Evolutionary conservation across 768 basidiomycete species (phyloP).

Genomic region (Hypholoma sublateritium): DNA sequence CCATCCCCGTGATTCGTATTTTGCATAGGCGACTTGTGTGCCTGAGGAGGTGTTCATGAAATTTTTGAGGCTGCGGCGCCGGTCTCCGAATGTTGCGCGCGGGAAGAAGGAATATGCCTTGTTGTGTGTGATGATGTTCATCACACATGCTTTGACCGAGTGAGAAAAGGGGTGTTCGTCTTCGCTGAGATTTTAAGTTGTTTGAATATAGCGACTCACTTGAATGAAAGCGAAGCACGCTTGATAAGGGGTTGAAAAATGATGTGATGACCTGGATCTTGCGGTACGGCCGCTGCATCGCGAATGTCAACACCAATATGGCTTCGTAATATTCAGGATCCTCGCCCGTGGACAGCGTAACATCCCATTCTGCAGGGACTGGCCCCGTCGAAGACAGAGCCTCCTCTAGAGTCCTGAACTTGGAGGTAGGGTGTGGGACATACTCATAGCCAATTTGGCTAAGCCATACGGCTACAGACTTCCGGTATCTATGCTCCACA

Average conservation of each 20-base stretch:
- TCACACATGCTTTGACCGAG: constrained; percentile 12
- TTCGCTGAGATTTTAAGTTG: too few species aligned
- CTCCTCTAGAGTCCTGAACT: too few species aligned
- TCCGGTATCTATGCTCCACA: too few species aligned
- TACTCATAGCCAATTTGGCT: too few species aligned
- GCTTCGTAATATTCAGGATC: not conserved
- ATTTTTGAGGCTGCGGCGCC: not conserved
- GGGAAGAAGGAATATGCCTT: constrained; percentile 43
- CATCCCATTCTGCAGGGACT: too few species aligned
- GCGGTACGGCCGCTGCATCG: constrained; percentile 16
- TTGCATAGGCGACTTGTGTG: constrained; percentile 17
- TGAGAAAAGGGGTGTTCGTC: too few species aligned
- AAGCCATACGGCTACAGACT: too few species aligned
- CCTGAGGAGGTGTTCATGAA: not conserved
- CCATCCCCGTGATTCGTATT: constrained; percentile 41
- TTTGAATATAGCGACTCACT: too few species aligned
- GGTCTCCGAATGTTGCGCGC: constrained; percentile 33
- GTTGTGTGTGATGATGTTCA: constrained; percentile 40
- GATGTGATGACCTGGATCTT: constrained; percentile 44
- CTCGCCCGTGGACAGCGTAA: too few species aligned
- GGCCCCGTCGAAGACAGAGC: too few species aligned
- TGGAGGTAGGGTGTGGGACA: too few species aligned
- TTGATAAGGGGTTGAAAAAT: constrained; percentile 28
- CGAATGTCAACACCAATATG: constrained; percentile 32
- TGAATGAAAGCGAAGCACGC: constrained; percentile 47